phyloP scores from a whole-genome alignment of 495 filamentous ascomycete genomes.

The Penicillium canariense region DNA sequence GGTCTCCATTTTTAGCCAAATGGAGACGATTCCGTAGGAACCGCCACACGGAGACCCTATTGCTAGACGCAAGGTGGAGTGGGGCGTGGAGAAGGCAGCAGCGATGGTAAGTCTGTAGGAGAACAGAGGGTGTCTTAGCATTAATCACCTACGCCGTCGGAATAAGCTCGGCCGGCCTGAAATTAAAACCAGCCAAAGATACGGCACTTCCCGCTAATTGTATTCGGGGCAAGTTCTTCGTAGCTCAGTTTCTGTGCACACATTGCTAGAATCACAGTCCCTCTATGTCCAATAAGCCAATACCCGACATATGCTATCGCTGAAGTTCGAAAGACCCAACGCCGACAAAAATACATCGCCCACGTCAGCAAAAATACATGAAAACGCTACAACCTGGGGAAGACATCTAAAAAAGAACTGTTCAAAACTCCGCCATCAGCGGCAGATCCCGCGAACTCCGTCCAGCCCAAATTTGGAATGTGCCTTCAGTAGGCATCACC shows the following conservation, averaged over 20 bases:
- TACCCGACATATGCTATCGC: background rate
- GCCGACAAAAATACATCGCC: background rate
- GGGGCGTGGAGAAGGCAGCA: constrained; percentile 1
- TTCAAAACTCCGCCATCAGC: constrained; percentile 33
- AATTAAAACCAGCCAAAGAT: constrained; percentile 1
- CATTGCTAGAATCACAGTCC: background rate
- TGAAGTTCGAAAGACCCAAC: background rate
- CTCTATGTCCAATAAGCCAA: background rate
- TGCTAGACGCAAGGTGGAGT: background rate
- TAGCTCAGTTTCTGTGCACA: background rate
- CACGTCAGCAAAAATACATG: background rate
- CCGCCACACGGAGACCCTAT: constrained; percentile 4
- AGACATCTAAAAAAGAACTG: background rate
- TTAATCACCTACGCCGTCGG: background rate
- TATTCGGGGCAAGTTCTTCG: no score
- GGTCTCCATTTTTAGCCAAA: constrained; percentile 2
- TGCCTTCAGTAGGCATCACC: constrained; percentile 63
- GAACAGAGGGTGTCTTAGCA: no score
- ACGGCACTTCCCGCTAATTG: background rate
- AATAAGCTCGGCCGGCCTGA: background rate
- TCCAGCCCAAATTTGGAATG: constrained; percentile 59
- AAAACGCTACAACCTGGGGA: background rate
- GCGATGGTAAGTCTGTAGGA: background rate
- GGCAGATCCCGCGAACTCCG: constrained; percentile 57
- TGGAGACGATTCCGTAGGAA: background rate